Conservation (phyloP, 495 filamentous ascomycete genomes). For the Mytilinidion resinicola region DNA sequence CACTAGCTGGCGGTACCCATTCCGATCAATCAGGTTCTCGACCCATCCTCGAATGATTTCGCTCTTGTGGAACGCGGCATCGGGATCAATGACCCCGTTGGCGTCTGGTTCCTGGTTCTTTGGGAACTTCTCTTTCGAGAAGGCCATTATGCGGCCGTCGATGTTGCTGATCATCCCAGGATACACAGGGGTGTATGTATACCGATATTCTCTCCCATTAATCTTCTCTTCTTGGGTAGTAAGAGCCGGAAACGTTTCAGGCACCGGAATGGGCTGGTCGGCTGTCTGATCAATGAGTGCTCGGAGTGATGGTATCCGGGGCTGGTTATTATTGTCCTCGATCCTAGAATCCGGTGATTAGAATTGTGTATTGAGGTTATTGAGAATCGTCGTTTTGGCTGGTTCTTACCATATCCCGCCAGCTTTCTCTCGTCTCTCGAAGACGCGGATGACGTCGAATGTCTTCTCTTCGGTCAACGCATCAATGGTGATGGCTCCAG, state of each 20-base stretch:
- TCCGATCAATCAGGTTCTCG: slow-evolving; percentile 3
- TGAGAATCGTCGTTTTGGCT: no score
- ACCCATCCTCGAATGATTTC: slow-evolving; percentile 9
- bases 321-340: slow-evolving; percentile 34
- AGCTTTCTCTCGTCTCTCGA: slow-evolving; percentile 51
- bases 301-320: neutral
- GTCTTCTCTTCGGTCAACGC: slow-evolving; percentile 50
- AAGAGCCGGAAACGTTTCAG: neutral
- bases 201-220: neutral
- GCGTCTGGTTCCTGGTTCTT: neutral
- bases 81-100: neutral
- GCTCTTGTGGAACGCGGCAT: slow-evolving; percentile 7
- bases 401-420: slow-evolving; percentile 52
- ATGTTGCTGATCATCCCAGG: neutral
- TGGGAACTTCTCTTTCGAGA: slow-evolving; percentile 39
- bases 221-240: neutral
- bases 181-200: neutral
- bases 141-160: slow-evolving; percentile 11
- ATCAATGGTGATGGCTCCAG: slow-evolving; percentile 54
- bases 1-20: slow-evolving; percentile 8
- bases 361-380: neutral
- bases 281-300: neutral
- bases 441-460: slow-evolving; percentile 53
- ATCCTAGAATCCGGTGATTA: slow-evolving; percentile 40
- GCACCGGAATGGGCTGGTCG: neutral